A percentile compares a stretch with the other conserved stretches of the same genome.
These are phyloP conservation scores for Pythium phragmiticola DNA, from an alignment of 352 stramenopile species.

Conservation along the genomic window DNA sequence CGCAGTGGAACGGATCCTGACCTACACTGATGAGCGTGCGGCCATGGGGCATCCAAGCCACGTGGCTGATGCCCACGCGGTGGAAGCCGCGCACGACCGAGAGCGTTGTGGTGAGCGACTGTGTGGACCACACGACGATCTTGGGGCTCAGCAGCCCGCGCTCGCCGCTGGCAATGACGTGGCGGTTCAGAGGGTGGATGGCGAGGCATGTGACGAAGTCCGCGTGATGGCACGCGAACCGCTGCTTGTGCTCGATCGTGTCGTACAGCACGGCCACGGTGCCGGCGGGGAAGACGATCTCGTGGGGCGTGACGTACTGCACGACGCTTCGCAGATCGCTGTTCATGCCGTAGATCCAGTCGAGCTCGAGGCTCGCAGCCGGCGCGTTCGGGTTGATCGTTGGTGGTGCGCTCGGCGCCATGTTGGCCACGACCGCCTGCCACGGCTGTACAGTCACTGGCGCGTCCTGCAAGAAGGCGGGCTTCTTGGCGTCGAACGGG, in stretches of 20 bases:
- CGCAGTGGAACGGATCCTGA: conserved; percentile 63
- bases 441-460: conserved; percentile 43
- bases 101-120: conserved; percentile 40
- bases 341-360: conserved; percentile 84
- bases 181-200: conserved; percentile 47
- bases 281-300: conserved; percentile 65
- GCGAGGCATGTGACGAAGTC: conserved; percentile 58
- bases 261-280: conserved; percentile 70
- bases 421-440: conserved; percentile 63
- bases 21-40: conserved; percentile 65
- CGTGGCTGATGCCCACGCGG: conserved; percentile 50
- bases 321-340: conserved; percentile 56
- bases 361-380: conserved; percentile 61
- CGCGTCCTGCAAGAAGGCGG: conserved; percentile 30
- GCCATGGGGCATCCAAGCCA: conserved; percentile 76
- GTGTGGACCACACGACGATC: conserved; percentile 66
- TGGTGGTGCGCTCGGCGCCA: conserved; percentile 52
- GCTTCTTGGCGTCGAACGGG: conserved; percentile 43
- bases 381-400: conserved; percentile 49
- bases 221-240: conserved; percentile 61
- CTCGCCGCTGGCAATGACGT: conserved; percentile 63
- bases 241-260: conserved; percentile 66
- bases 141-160: conserved; percentile 46
- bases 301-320: conserved; percentile 60
- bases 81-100: conserved; percentile 71